These are phyloP conservation scores for Orbilia blumenaviensis DNA, from an alignment of 2,329 filamentous ascomycete genomes.

Conservation along the genomic window DNA sequence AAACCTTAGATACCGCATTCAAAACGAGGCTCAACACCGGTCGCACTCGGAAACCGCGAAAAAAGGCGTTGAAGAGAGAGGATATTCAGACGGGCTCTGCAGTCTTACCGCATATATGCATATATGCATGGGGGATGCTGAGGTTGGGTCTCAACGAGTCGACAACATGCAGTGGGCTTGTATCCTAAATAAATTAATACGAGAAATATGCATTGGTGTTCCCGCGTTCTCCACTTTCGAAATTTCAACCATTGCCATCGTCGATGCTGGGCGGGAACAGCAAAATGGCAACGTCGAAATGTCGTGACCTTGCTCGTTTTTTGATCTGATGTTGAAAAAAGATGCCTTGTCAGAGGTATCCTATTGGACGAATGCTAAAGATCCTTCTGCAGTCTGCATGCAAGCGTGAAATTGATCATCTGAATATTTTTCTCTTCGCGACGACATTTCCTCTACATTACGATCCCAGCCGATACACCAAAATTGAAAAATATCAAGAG, in stretches of 20 bases:
- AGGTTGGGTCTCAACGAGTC: conserved; percentile 34
- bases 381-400: conserved; percentile 53
- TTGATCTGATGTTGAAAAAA: conserved; percentile 46
- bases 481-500: conserved; percentile 32
- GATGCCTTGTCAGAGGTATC: conserved; percentile 7
- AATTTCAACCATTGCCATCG: conserved; percentile 3
- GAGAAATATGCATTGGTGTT: conserved; percentile 51
- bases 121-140: conserved; percentile 18
- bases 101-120: conserved; percentile 42
- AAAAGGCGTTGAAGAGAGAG: neutral
- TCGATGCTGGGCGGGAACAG: conserved; percentile 12
- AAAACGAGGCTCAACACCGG: conserved; percentile 46
- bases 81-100: conserved; percentile 23
- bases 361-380: conserved; percentile 31
- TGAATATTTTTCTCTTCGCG: conserved; percentile 28
- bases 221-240: conserved; percentile 42
- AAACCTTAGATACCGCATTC: conserved; percentile 15
- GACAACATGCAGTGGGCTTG: conserved; percentile 10
- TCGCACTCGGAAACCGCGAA: conserved; percentile 45
- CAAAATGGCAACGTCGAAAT: conserved; percentile 38
- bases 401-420: conserved; percentile 49
- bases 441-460: conserved; percentile 2
- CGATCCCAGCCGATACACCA: neutral
- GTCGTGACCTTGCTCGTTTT: conserved; percentile 24
- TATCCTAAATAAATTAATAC: conserved; percentile 39